phyloP scores from a whole-genome alignment of 805 yeast species.

The Suhomyces xylopsoci region DNA sequence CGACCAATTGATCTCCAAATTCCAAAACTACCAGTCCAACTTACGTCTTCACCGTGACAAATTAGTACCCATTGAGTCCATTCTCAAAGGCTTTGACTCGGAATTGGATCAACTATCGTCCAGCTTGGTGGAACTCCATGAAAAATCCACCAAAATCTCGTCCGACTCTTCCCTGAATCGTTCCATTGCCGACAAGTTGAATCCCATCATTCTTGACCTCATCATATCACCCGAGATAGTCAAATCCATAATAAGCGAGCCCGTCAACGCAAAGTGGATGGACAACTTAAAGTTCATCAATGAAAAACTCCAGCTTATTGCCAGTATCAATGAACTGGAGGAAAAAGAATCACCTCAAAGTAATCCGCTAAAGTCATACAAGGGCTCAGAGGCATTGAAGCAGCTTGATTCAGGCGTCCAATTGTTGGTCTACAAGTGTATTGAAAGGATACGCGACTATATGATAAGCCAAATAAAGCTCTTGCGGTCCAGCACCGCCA shows the following conservation, averaged over 20 bases:
- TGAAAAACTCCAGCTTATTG: conserved; percentile 58
- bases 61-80: conserved; percentile 50
- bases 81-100: conserved; percentile 53
- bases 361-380: conserved; percentile 11
- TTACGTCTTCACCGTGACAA: conserved; percentile 30
- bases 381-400: conserved; percentile 22
- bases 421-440: conserved; percentile 55
- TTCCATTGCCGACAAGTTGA: conserved; percentile 42
- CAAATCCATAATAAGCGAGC: conserved; percentile 53
- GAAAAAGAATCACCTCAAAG: neutral
- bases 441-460: conserved; percentile 74
- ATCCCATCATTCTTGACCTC: conserved; percentile 74
- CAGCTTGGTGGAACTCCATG: conserved; percentile 30
- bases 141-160: conserved; percentile 31
- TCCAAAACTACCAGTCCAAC: conserved; percentile 8
- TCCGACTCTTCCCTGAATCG: conserved; percentile 26
- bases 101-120: conserved; percentile 40
- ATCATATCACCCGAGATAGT: conserved; percentile 73
- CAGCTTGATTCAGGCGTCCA: conserved; percentile 40
- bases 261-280: conserved; percentile 59
- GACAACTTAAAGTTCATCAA: conserved; percentile 57
- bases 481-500: conserved; percentile 53
- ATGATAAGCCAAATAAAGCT: conserved; percentile 61
- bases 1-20: conserved; percentile 5
- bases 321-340: conserved; percentile 24